phyloP scores from a whole-genome alignment of 2,329 filamentous ascomycete genomes.

The Alternaria arborescens region DNA sequence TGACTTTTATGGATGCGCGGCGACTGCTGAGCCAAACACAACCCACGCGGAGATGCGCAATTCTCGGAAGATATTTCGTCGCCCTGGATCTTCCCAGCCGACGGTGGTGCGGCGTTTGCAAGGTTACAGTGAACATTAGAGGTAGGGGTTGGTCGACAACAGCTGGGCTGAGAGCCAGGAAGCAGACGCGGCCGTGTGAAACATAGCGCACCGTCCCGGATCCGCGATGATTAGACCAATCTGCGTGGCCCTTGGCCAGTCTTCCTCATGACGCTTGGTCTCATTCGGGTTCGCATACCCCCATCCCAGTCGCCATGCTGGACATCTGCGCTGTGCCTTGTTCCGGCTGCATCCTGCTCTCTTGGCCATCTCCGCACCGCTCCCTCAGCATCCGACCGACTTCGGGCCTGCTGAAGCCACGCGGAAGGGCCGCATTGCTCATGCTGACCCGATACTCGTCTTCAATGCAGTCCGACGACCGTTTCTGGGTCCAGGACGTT shows the following conservation, averaged over 20 bases:
- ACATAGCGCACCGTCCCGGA: constrained; percentile 47
- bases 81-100: constrained; percentile 1
- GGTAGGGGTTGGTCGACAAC: constrained; percentile 4
- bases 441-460: constrained; percentile 8
- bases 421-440: constrained; percentile 17
- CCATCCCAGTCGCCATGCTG: constrained; percentile 38
- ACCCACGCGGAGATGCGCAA: constrained; percentile 1
- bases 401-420: constrained; percentile 25
- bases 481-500: constrained; percentile 25
- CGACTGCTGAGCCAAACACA: background rate
- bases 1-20: constrained; percentile 1
- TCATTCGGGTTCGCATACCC: constrained; percentile 22
- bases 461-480: constrained; percentile 18
- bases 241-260: constrained; percentile 16
- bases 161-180: constrained; percentile 14
- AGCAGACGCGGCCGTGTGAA: constrained; percentile 39
- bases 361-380: constrained; percentile 34
- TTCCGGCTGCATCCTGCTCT: constrained; percentile 26
- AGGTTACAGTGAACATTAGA: constrained; percentile 11
- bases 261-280: constrained; percentile 27
- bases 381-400: constrained; percentile 27
- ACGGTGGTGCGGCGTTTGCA: constrained; percentile 18
- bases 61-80: constrained; percentile 2
- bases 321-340: constrained; percentile 24
- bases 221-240: constrained; percentile 38